Percentiles rank a stretch among this genome's conserved stretches.
Evolutionary conservation across 345 rosid species (phyloP).

Genomic region (Eucalyptus decipiens): DNA sequence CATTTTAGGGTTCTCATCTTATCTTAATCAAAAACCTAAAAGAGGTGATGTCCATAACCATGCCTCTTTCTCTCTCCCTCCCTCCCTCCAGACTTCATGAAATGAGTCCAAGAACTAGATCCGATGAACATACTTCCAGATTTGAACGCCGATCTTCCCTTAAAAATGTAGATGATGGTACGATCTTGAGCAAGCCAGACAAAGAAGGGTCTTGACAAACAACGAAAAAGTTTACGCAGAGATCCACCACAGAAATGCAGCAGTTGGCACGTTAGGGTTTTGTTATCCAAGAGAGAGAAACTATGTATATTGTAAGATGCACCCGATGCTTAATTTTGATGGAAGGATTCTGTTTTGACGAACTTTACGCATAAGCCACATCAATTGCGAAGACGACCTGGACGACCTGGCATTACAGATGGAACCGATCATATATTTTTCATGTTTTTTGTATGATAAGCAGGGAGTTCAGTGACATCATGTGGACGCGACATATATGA

Average conservation of each 20-base stretch:
- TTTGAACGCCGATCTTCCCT: neutral
- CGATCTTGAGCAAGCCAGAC: neutral
- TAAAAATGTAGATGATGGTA: neutral
- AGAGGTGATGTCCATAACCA: too few species aligned
- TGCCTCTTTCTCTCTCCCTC: neutral
- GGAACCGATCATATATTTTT: neutral
- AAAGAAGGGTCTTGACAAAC: neutral
- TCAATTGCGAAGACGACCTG: neutral
- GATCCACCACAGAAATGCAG: neutral
- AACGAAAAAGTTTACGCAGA: neutral
- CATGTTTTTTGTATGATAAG: neutral
- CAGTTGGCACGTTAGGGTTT: neutral
- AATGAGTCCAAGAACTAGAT: neutral
- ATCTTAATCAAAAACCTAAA: too few species aligned
- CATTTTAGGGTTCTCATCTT: too few species aligned
- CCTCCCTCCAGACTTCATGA: neutral
- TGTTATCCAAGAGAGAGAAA: neutral
- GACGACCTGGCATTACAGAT: neutral
- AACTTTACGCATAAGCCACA: neutral
- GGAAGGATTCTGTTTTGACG: neutral
- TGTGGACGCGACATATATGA: neutral
- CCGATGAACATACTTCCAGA: neutral
- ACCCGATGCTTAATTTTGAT: neutral
- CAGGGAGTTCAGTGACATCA: neutral
- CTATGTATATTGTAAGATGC: neutral